Percentiles rank a stretch among this genome's conserved stretches.
Evolutionary conservation across 345 rosid species (phyloP).

Genomic region (Gossypium australe): DNA sequence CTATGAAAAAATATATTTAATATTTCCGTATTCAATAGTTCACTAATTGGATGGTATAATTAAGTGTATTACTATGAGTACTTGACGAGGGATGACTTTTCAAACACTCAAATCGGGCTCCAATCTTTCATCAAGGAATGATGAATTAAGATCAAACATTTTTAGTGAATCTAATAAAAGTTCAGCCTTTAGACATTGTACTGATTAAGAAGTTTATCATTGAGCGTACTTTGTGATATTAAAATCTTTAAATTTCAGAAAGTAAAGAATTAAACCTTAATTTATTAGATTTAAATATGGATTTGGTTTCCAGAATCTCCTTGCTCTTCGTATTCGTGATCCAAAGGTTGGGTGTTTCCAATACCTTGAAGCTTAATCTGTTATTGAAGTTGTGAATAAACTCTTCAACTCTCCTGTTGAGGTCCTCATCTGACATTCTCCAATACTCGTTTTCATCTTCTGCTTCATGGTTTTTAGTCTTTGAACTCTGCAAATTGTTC

Average conservation of each 20-base stretch:
- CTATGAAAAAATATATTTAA: too few species aligned
- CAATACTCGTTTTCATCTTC: conserved; percentile 40
- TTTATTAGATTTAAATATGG: neutral
- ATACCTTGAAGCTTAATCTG: conserved; percentile 51
- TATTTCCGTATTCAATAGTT: too few species aligned
- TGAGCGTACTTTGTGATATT: neutral
- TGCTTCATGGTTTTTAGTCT: neutral
- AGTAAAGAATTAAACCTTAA: neutral
- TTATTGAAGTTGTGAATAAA: conserved; percentile 55
- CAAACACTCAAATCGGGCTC: too few species aligned
- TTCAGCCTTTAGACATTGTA: too few species aligned
- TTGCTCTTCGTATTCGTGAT: neutral
- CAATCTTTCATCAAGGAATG: too few species aligned
- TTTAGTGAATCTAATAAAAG: too few species aligned
- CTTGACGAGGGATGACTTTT: too few species aligned
- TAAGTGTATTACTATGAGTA: too few species aligned
- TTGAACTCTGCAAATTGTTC: conserved; percentile 14
- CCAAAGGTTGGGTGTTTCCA: conserved; percentile 16
- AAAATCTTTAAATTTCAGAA: neutral
- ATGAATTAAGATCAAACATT: too few species aligned
- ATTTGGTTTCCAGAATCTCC: neutral
- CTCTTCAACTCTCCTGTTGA: conserved; percentile 69
- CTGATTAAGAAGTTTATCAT: too few species aligned
- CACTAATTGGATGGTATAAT: too few species aligned
- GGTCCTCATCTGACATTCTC: conserved; percentile 65